phyloP scores from a whole-genome alignment of 306 rosid genomes.

The Arachis stenosperma region DNA sequence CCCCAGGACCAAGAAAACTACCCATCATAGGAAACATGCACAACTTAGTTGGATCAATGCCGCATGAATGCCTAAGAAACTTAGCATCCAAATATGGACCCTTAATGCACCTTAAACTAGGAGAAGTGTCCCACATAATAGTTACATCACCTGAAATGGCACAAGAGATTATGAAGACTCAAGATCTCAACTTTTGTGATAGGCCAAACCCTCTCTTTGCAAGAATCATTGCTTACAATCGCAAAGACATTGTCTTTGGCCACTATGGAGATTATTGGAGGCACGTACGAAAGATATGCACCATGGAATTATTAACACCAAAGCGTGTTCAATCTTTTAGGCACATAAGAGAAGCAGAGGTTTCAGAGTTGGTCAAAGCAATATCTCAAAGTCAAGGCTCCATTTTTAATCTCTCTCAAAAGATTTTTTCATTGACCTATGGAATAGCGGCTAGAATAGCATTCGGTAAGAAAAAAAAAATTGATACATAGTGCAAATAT shows the following conservation, averaged over 20 bases:
- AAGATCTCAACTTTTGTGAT: constrained; percentile 22
- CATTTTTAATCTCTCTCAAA: constrained; percentile 19
- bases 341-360: no score
- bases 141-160: constrained; percentile 36
- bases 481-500: no score
- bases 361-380: no score
- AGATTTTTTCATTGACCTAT: background rate
- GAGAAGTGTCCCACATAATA: constrained; percentile 28
- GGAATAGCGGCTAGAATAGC: constrained; percentile 15
- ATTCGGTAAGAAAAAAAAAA: background rate
- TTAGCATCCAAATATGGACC: constrained; percentile 43
- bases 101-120: constrained; percentile 38
- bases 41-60: constrained; percentile 24
- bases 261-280: constrained; percentile 41
- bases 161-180: constrained; percentile 35
- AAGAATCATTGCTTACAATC: constrained; percentile 19
- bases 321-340: no score
- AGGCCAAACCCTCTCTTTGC: background rate
- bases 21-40: constrained; percentile 38
- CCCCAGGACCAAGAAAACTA: constrained; percentile 32
- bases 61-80: constrained; percentile 15
- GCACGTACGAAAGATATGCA: background rate
- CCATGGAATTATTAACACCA: no score
- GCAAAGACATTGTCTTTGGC: background rate
- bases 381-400: no score